These are phyloP conservation scores for Sarocladium strictum DNA, from an alignment of 2,329 filamentous ascomycete species.

Conservation along the genomic window DNA sequence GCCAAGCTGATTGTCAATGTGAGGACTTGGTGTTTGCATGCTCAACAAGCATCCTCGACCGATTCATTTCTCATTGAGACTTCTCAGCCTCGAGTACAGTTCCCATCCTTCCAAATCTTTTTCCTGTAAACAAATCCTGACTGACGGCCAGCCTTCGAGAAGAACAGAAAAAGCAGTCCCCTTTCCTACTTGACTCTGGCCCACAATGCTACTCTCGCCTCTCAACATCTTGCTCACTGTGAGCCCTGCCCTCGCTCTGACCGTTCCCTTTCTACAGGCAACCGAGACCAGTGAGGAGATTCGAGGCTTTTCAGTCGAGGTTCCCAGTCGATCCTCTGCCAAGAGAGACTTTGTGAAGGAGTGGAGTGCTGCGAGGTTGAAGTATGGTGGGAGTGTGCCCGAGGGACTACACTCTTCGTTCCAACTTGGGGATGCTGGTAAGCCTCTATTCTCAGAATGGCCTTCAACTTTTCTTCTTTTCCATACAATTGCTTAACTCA, in stretches of 20 bases:
- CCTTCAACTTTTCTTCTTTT: slow-evolving; percentile 7
- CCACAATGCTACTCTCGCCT: not conserved
- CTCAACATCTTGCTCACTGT: slow-evolving; percentile 12
- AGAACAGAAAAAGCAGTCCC: too few relatives aligned
- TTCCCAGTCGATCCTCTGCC: slow-evolving; percentile 15
- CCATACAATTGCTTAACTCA: not conserved
- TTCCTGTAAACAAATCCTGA: not conserved
- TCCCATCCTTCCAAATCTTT: not conserved
- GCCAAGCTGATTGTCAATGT: too few relatives aligned
- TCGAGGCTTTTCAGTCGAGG: slow-evolving; percentile 22
- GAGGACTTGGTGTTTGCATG: not conserved
- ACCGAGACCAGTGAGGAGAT: not conserved
- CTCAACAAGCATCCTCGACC: not conserved
- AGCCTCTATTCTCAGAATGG: not conserved
- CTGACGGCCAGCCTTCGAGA: too few relatives aligned
- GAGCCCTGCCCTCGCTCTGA: slow-evolving; percentile 13
- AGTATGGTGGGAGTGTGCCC: slow-evolving; percentile 25
- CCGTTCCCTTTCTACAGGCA: slow-evolving; percentile 10
- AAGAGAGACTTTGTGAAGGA: slow-evolving; percentile 26
- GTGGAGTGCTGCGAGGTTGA: slow-evolving; percentile 25
- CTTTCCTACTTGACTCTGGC: not conserved
- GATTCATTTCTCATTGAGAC: too few relatives aligned
- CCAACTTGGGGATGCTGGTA: slow-evolving; percentile 24
- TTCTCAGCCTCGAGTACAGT: not conserved
- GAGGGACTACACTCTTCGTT: slow-evolving; percentile 17